Base-by-base conservation (phyloP, 352 stramenopile genomes). In the Phytopythium oedochilum region DNA sequence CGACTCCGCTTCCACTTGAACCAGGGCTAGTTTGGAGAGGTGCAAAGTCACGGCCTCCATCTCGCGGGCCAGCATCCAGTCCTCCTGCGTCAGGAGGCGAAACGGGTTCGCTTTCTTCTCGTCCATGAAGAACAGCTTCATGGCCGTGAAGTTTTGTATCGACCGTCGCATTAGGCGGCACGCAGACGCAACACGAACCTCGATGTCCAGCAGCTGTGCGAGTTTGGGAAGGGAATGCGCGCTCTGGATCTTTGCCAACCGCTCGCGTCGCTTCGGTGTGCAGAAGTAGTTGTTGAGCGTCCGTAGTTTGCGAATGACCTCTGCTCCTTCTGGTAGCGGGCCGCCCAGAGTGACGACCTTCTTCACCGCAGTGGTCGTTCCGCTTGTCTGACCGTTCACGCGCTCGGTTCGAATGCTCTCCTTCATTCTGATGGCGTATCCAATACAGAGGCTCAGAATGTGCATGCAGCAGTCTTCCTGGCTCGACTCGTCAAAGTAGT, bases 401-500 rank as follows among this genome's bases (percentile, higher is more conserved):
- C 29, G 29, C 10, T 34, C 32, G 32, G 2, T 5, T 43, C 18
- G 38, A 25, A 58, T 48, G 7, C 58, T 66, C 11, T 62, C 42
- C 18, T 62, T 59, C 5, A 62, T 7, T 8, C 54, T 35, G 20
- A 66, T 28, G 1, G 28, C 43, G 34, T 59, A 59, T 0, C 28
- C 54, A 26, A 66, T 66, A 15, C 54, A 66, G 1, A 63, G 22
- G 9, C 38, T 63, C 0, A 63, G 35, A 11, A 66, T 17, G 6
- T 59, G 35, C 55, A 66, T 63, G 0, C 5, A 53, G 22, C 48
- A 62, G 28, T 52, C 31, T n/a, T 55, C 35, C 20, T 66, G 54
- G 8, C 56, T 42, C 0, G 40, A 45, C n/a, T 62, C 47, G 12
- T 62, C 39, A 18, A 66, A 48, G 34, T 55, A 25, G 26, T 50